These are phyloP conservation scores for Irpex sp. DNA, from an alignment of 1,284 basidiomycete species.

Conservation along the genomic window DNA sequence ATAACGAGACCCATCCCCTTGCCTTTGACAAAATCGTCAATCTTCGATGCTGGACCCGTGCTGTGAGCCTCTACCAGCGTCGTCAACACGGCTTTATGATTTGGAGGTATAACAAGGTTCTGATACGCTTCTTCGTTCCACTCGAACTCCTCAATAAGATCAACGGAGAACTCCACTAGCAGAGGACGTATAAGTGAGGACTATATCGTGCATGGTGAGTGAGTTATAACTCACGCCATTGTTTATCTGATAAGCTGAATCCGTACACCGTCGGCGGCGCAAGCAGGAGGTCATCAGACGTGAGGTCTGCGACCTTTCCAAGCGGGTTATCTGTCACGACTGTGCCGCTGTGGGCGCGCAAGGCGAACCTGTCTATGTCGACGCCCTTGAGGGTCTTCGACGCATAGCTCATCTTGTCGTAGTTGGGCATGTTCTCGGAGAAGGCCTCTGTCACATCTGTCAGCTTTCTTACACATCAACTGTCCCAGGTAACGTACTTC, in stretches of 20 bases:
- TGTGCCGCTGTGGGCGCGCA: constrained; percentile 14
- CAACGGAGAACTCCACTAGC: constrained; percentile 53
- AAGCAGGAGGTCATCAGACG: constrained; percentile 48
- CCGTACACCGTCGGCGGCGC: constrained; percentile 55
- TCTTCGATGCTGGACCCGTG: constrained; percentile 36
- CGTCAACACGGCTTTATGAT: constrained; percentile 50
- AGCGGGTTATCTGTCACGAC: constrained; percentile 2
- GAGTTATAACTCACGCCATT: constrained; percentile 43
- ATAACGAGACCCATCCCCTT: constrained; percentile 64
- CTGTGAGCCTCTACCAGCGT: constrained; percentile 57
- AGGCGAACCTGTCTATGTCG: constrained; percentile 27
- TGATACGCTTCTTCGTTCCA: constrained; percentile 59
- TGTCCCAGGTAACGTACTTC: constrained; percentile 32
- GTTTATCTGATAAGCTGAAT: constrained; percentile 55
- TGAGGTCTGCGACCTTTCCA: constrained; percentile 31
- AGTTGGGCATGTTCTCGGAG: constrained; percentile 27
- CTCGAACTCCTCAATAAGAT: constrained; percentile 43
- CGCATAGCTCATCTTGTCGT: constrained; percentile 25
- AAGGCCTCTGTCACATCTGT: constrained; percentile 22
- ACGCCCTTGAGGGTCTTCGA: constrained; percentile 24
- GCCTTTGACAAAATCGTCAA: constrained; percentile 61
- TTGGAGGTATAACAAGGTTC: constrained; percentile 52
- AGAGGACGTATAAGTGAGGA: too few species aligned
- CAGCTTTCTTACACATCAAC: background rate
- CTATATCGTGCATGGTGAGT: too few species aligned